Base-by-base conservation (phyloP, 2,329 filamentous ascomycete genomes). In the Ascochyta rabiei region DNA sequence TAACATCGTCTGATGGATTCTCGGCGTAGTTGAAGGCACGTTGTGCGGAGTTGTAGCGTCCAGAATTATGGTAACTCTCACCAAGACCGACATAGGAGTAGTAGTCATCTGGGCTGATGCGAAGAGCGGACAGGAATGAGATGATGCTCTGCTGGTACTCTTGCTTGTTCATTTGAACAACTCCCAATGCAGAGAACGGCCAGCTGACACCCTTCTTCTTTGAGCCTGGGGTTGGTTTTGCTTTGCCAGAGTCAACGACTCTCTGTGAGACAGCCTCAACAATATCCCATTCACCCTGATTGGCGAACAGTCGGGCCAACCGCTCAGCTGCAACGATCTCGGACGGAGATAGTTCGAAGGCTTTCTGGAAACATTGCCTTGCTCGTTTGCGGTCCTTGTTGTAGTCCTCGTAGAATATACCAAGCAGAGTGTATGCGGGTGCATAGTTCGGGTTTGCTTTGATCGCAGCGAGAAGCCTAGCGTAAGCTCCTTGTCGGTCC, bases 31-130 rank as follows among this genome's bases (percentile, higher is more conserved):
- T 81, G 62, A 98, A 95, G 0, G 95, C 92, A 69, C 95, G 93
- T 3, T 89, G 91, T 0, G 95, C 93, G n/a, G 95, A 93, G 56
- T 97, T 89, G 69, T 96, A 96, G 59, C 93, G 84, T 9, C 95
- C 93, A 15, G 93, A 96, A 64, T 90, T 95, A 71, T 97, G 89
- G 69, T 99, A 99, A 69, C 92, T 96, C 77, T 99, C 95, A n/a
- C 93, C 95, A 1, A 99, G 82, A 1, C 95, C 95, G 21, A 99
- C 90, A 86, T 93, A 99, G 0, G 91, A 96, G 76, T 99, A 89
- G 69, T 98, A 98, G 74, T 98, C 91, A 37, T 88, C 81, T 0
- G 93, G 91, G 2, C 87, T 85, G 42, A 96, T 90, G 48, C 93
- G 84, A 30, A 99, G 80, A 10, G 95, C 93, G 1, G 91, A 86